Base-by-base conservation (phyloP, 805 yeast genomes). In the Hanseniaspora hatyaiensis region DNA sequence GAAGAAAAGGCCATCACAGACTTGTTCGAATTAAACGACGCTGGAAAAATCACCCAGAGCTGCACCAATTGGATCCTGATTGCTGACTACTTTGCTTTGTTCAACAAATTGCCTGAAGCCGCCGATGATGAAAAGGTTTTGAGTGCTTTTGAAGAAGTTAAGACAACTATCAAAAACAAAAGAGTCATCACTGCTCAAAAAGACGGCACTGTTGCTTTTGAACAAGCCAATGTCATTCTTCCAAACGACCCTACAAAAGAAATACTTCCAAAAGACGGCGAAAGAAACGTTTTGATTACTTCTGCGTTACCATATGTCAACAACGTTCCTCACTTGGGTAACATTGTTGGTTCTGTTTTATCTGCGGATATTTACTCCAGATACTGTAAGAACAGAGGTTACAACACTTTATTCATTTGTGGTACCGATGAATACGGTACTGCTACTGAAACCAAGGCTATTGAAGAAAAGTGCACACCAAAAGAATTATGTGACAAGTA, bases 371-470 rank as follows among this genome's bases (percentile, higher is more conserved):
- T 89, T 53, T 92, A 75, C 65, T 74, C 96, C 49, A 78, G 97
- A 61, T 92, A 84, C 65, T 77, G 83, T 62, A 88, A 87, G 65
- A 79, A 81, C 57, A 78, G 96, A 70, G 83, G 86, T 64, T 80
- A 81, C 68, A 92, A 88, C 63, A 72, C 95, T 18, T 68, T 92
- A 54, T 92, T 70, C 59, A 67, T 92, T 50, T 87, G 98, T 66
- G 99, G 99, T 68, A 92, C 98, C 32, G 99, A 92, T 63, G 99
- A 92, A 68, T 92, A 92, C 63, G 99, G 99, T 63, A 92, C 99
- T 50, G 99, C 99, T 40, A 92, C 98, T 13, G 99, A 92, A 66
- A 92, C 98, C 24, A 92, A 89, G 67, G 98, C 98, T 9, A 68
- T 92, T 43, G 97, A 89, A 63, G 98, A 92, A 60, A 79, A 82